Evolutionary conservation across 2,329 filamentous ascomycete species (phyloP).

Genomic region (Orbilia ellipsospora): DNA sequence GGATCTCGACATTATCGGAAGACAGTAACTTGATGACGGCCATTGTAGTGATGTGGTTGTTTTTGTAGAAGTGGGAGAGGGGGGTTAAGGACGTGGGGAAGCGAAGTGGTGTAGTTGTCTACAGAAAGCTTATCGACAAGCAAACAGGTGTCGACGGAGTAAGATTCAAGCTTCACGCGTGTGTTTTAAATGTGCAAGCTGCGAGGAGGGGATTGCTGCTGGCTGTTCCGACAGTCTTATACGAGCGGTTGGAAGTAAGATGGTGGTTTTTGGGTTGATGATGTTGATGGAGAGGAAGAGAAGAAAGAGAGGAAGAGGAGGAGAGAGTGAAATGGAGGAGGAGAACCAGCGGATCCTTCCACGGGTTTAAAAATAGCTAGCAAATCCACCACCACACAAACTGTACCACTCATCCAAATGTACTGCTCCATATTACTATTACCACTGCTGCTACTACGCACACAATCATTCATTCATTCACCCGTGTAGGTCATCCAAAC

Average conservation of each 20-base stretch:
- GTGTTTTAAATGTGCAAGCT: neutral
- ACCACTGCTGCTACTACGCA: neutral
- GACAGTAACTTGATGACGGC: slow-evolving; percentile 65
- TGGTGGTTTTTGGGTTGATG: slow-evolving; percentile 4
- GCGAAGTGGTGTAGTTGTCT: slow-evolving; percentile 11
- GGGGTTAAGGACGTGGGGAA: neutral
- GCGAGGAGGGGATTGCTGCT: neutral
- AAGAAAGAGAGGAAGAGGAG: slow-evolving; percentile 18
- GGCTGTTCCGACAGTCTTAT: neutral
- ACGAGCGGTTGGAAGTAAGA: neutral
- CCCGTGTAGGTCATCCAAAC: neutral
- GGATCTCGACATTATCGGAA: slow-evolving; percentile 66
- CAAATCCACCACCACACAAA: neutral
- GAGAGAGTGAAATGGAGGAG: slow-evolving; percentile 30
- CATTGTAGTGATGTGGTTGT: slow-evolving; percentile 48
- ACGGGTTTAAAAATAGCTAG: slow-evolving; percentile 38
- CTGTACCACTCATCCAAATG: slow-evolving; percentile 2
- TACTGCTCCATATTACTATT: neutral
- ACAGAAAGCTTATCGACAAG: slow-evolving; percentile 9
- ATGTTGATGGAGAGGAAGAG: slow-evolving; percentile 18
- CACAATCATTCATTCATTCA: slow-evolving; percentile 3
- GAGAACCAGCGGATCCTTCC: slow-evolving; percentile 43
- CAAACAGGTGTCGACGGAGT: neutral
- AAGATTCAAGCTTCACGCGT: neutral
- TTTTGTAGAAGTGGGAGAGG: neutral